Evolutionary conservation across 1,139 yeast genomes (phyloP), one percentile per base, ranked within the genome.

Genomic region (Saccharomyces hybrid): DNA sequence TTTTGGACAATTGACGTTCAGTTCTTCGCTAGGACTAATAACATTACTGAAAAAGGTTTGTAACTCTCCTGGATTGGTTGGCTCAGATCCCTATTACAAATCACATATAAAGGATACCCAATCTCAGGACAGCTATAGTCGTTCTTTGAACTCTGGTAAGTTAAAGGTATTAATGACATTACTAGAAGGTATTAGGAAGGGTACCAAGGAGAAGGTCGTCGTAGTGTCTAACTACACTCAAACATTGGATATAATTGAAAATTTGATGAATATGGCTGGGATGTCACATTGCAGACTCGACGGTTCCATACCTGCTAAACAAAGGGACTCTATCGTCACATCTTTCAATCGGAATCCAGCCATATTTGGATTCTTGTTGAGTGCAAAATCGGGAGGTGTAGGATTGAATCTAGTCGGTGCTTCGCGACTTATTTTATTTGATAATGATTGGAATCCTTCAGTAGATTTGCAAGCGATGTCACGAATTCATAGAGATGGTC

Each of bases 401-500:
- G 99, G 99, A 0, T 75, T 93, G 46, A 95, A 93, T 64, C 73
- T 93, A 42, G 79, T 88, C 31, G 99, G 99, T 1, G 99, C 96
- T 0, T 89, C 96, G 0, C 74, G 98, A 31, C 72, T 93, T 38
- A 78, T 93, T 2, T 71, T 93, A 26, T 87, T 87, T 64, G 98
- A 90, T 64, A 87, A 91, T 57, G 97, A 90, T 65, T 88, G 96
- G 96, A 93, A 95, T 61, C 99, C 99, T 0, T 82, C 97, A 0
- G 79, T 87, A 11, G 99, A 93, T 68, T 70, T 87, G 29, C 99
- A 93, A 69, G 96, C 98, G 0, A 89, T 93, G 96, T 96, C 97
- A 0, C 73, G 99, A 58, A 85, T 93, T 5, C 96, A 91, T 65
- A 75, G 99, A 60, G 97, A 93, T 68, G 99, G 99, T 0, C 99